These are phyloP conservation scores for Bombardia bombarda DNA, from an alignment of 495 filamentous ascomycete species.

Conservation along the genomic window DNA sequence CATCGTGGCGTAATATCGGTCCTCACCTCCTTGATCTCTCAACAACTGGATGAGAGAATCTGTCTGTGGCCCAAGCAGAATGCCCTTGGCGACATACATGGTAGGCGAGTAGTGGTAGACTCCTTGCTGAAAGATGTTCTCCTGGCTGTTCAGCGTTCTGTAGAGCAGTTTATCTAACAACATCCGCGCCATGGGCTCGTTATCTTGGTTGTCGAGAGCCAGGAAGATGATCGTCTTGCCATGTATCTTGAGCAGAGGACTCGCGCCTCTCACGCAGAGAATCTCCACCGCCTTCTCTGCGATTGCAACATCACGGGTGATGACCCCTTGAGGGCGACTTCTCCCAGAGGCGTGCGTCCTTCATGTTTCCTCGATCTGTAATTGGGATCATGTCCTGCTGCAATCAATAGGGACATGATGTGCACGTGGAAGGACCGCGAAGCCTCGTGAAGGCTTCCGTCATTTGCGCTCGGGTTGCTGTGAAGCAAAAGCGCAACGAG, in stretches of 20 bases:
- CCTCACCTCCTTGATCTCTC: conserved; percentile 25
- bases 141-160: conserved; percentile 32
- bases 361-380: conserved; percentile 32
- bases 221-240: conserved; percentile 36
- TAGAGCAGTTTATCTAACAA: conserved; percentile 24
- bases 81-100: conserved; percentile 31
- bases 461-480: conserved; percentile 20
- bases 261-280: conserved; percentile 27
- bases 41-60: conserved; percentile 18
- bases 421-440: conserved; percentile 28
- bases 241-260: conserved; percentile 25
- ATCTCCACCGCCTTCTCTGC: conserved; percentile 30
- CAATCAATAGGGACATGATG: conserved; percentile 29
- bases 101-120: conserved; percentile 34
- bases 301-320: conserved; percentile 17
- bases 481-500: conserved; percentile 14
- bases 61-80: conserved; percentile 19
- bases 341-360: conserved; percentile 34
- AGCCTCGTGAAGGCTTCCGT: conserved; percentile 38
- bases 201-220: conserved; percentile 30
- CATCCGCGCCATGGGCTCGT: conserved; percentile 26
- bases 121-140: conserved; percentile 31
- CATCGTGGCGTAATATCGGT: conserved; percentile 32
- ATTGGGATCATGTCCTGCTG: conserved; percentile 33
- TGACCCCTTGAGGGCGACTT: conserved; percentile 28